Evolutionary conservation across 2,329 filamentous ascomycete genomes (phyloP), one percentile per base, ranked within the genome.

Genomic region (Curvularia eragrostidis): DNA sequence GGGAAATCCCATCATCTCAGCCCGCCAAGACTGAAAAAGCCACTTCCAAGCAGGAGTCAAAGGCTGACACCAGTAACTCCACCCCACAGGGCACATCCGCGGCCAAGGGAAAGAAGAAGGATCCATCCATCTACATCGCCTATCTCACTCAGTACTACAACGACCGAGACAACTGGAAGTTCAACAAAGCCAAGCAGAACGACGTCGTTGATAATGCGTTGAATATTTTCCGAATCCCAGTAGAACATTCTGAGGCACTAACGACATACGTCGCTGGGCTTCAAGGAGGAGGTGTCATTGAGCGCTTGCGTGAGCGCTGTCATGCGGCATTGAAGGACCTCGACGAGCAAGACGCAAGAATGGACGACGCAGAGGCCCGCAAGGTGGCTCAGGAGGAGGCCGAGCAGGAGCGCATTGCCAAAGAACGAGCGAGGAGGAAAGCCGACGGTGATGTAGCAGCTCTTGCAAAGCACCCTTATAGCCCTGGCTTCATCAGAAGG

Each of bases 131-230:
- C 13, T 89, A 92, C 56, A 82, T 96, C 15, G 83, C 86, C 52
- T 97, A 97, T 74, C 84, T 97, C 43, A 83, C 83, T 46, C 87
- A 89, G 72, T 97, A 93, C 83, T 83, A 91, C 77, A 84, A 84
- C 54, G 84, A 87, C 59, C 87, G 87, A 56, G 81, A 84, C 9
- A 82, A 82, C 66, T 98, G 94, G 94, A 97, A 97, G 77, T 98
- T 97, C 82, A 96, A 96, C 81, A 97, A 97, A 80, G 93, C 92
- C 67, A 87, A 92, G 72, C 93, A 97, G 77, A 91, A 89, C 52
- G 87, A 91, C 66, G 82, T 97, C 12, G 85, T 97, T 72, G 94
- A 95, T 76, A 88, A 96, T 80, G 79, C 90, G 44, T 91, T 96
- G 73, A 87, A 91, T 65, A 79, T 87, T 63, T 85, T 87, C 67